phyloP scores from a whole-genome alignment of 352 stramenopile genomes.

The Hyphochytrium catenoides region DNA sequence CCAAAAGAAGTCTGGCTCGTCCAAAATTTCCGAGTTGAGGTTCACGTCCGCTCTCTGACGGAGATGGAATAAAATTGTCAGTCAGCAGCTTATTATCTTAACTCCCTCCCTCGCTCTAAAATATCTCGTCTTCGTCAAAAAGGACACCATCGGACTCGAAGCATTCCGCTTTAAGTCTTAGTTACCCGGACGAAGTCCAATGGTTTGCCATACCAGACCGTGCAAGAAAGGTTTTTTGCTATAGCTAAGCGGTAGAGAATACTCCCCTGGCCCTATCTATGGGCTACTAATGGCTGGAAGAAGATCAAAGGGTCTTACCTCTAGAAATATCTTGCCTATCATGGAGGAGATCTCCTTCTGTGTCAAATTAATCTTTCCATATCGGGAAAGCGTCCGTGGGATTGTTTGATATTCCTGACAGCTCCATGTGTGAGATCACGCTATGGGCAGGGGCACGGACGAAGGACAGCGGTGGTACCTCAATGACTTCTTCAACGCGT shows the following conservation, averaged over 20 bases:
- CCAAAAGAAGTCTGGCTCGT: constrained; percentile 83
- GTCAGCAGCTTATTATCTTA: too few relatives aligned
- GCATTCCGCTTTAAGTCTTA: constrained; percentile 3
- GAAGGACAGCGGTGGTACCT: constrained; percentile 42
- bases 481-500: constrained; percentile 58
- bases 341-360: constrained; percentile 69
- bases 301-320: too few relatives aligned
- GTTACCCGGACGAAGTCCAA: neutral
- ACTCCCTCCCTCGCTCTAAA: too few relatives aligned
- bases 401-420: constrained; percentile 19
- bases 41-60: constrained; percentile 68
- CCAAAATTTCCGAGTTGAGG: constrained; percentile 77
- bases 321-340: constrained; percentile 68
- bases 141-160: neutral
- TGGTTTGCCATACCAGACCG: neutral
- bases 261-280: too few relatives aligned
- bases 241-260: too few relatives aligned
- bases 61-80: constrained; percentile 7
- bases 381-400: constrained; percentile 54
- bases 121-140: neutral
- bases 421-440: constrained; percentile 10
- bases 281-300: too few relatives aligned
- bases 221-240: too few relatives aligned
- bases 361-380: constrained; percentile 67
- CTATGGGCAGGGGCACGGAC: neutral